Base-by-base conservation (phyloP, 805 yeast species). In the Metschnikowia borealis region DNA sequence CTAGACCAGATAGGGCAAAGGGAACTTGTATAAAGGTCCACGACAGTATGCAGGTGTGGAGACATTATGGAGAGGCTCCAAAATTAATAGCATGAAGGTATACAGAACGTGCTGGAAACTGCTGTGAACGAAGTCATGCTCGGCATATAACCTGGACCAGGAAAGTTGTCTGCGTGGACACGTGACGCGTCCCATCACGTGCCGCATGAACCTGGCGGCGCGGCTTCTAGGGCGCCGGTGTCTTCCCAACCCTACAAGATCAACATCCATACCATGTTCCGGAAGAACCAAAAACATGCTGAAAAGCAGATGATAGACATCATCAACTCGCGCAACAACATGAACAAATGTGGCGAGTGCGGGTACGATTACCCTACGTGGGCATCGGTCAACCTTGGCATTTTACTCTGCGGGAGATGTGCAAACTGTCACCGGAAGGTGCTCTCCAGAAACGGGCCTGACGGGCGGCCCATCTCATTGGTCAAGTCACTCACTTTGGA, bases 381-480 rank as follows among this genome's bases (percentile, higher is more conserved):
- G 77, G 77, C 77, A 2, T 70, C 75, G 36, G 66, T 60, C 50
- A 71, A 64, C 53, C 53, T 87, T 39, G 96, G 95, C 26, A 69
- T 87, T 4, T 83, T 89, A 52, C 70, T 89, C 15, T 89, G 96
- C 70, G 94, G 94, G 14, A 72, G 94, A 56, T 89, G 96, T 75
- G 92, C 95, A 7, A 81, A 88, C 3, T 75, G 83, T 33, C 96
- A 89, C 66, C 73, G 89, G 53, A 78, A 79, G 49, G 71, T 87
- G 39, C 62, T 73, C 20, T 44, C 54, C 8, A 41, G 31, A 15
- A 32, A 46, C 21, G 70, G 69, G 0, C 87, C 89, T 0, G 58
- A 74, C 1, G 82, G 81, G 38, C 60, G 58, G 29, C 57, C 56
- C 17, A 66, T 84, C 11, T 83, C 91, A 5, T 68, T 73, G 46